Conservation (phyloP, 2,329 filamentous ascomycete genomes). For the Microcyclosporella mali region DNA sequence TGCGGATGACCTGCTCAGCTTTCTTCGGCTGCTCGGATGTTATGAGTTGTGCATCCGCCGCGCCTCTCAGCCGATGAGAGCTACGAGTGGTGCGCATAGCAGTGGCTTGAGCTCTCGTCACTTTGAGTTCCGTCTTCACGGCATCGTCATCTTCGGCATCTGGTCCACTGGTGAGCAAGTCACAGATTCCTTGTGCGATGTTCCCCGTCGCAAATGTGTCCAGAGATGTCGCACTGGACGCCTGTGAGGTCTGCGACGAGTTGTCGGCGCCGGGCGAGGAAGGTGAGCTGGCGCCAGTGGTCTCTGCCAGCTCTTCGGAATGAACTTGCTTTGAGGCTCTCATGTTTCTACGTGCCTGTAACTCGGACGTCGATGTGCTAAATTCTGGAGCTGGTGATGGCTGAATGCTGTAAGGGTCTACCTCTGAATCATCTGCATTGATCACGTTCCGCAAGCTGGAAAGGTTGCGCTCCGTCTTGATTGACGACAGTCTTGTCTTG, state of each 20-base stretch:
- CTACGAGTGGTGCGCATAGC: slow-evolving; percentile 2
- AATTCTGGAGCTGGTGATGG: slow-evolving; percentile 18
- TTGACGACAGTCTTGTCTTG: slow-evolving; percentile 16
- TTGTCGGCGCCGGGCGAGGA: slow-evolving; percentile 19
- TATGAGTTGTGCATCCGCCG: slow-evolving; percentile 3
- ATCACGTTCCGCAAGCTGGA: slow-evolving; percentile 25
- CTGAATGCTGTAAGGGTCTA: slow-evolving; percentile 20
- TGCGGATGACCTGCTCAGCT: slow-evolving; percentile 7
- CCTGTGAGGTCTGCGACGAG: slow-evolving; percentile 17
- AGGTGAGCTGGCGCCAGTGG: slow-evolving; percentile 16
- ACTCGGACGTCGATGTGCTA: neutral
- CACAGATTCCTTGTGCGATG: slow-evolving; percentile 27
- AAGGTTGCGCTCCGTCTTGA: slow-evolving; percentile 24
- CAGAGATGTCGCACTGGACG: slow-evolving; percentile 29
- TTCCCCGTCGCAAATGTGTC: slow-evolving; percentile 24
- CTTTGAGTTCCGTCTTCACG: slow-evolving; percentile 4
- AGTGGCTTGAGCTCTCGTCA: slow-evolving; percentile 6
- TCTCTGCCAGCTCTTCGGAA: slow-evolving; percentile 9
- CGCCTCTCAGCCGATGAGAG: slow-evolving; percentile 1
- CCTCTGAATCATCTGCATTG: slow-evolving; percentile 20
- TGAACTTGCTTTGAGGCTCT: slow-evolving; percentile 18
- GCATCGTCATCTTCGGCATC: slow-evolving; percentile 12
- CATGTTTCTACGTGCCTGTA: slow-evolving; percentile 18
- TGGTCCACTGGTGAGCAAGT: slow-evolving; percentile 23
- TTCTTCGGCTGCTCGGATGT: slow-evolving; percentile 9